Percentiles rank a stretch among this genome's conserved stretches.
Evolutionary conservation across 2,329 filamentous ascomycete species (phyloP).

Genomic region (Pseudogymnoascus sp.): DNA sequence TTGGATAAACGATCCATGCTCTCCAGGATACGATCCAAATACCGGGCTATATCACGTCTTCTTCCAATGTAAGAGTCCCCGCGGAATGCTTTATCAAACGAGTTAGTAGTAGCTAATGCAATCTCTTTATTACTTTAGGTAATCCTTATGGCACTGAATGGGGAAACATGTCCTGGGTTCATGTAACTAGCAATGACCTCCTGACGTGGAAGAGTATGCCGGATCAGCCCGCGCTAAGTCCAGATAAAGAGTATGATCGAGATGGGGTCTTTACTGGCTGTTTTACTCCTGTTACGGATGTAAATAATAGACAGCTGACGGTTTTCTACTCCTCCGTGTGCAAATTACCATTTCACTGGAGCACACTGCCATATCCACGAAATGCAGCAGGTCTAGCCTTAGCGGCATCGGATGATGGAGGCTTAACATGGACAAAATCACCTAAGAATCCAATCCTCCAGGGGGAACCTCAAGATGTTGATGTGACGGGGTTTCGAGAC

Average conservation of each 20-base stretch:
- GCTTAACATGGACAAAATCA: slow-evolving; percentile 30
- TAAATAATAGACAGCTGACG: slow-evolving; percentile 31
- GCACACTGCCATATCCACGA: slow-evolving; percentile 32
- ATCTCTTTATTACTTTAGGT: slow-evolving; percentile 24
- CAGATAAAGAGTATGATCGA: slow-evolving; percentile 38
- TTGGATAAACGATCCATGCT: slow-evolving; percentile 41
- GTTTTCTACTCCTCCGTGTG: slow-evolving; percentile 31
- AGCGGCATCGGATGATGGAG: slow-evolving; percentile 33
- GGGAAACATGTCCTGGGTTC: slow-evolving; percentile 41
- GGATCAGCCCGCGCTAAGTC: slow-evolving; percentile 29
- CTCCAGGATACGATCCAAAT: slow-evolving; percentile 41
- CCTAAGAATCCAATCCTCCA: slow-evolving; percentile 28
- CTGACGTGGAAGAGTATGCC: slow-evolving; percentile 32
- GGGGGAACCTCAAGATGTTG: slow-evolving; percentile 25
- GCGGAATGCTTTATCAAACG: background rate
- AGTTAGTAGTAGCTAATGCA: background rate
- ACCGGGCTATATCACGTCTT: slow-evolving; percentile 43
- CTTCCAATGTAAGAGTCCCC: slow-evolving; percentile 43
- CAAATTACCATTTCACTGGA: slow-evolving; percentile 32
- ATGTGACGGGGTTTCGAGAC: slow-evolving; percentile 31
- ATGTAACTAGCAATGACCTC: slow-evolving; percentile 43
- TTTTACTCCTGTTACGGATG: slow-evolving; percentile 39
- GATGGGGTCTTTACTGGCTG: slow-evolving; percentile 47
- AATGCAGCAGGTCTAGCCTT: slow-evolving; percentile 36
- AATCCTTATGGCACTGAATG: slow-evolving; percentile 33